Percentiles rank a stretch among this genome's conserved stretches.
Evolutionary conservation across 31 red algal species (phyloP).

Genomic region (Asparagopsis taxiformis): DNA sequence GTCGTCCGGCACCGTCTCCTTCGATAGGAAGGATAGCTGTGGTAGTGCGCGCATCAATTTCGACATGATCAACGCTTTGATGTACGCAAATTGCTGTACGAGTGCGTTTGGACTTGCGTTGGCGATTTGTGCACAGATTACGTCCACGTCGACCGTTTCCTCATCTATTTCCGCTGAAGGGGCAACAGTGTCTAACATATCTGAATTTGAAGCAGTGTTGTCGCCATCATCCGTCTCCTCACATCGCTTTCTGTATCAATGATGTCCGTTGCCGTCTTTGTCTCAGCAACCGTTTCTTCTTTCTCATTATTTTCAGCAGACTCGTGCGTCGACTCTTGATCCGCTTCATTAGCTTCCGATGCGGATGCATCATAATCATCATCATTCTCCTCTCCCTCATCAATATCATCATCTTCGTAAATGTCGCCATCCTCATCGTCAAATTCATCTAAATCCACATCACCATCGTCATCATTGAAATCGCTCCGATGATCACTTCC

Average conservation of each 20-base stretch:
- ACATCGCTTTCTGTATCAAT: too few species aligned
- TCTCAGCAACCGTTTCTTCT: too few species aligned
- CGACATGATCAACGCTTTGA: slow-evolving; percentile 8
- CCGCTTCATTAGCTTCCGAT: not conserved
- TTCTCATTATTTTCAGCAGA: not conserved
- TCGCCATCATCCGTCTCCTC: too few species aligned
- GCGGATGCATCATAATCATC: not conserved
- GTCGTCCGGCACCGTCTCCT: not conserved
- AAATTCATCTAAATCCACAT: not conserved
- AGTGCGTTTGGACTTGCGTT: slow-evolving; percentile 32
- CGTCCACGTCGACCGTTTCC: slow-evolving; percentile 37
- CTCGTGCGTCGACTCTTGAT: not conserved
- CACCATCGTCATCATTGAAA: slow-evolving; percentile 3
- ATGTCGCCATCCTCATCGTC: slow-evolving; percentile 20
- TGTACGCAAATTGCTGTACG: slow-evolving; percentile 5
- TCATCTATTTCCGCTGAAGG: not conserved
- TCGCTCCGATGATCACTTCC: slow-evolving; percentile 3
- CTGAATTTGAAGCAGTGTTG: too few species aligned
- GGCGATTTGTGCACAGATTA: slow-evolving; percentile 32
- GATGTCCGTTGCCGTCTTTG: too few species aligned
- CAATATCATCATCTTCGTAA: slow-evolving; percentile 2
- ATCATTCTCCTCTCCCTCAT: not conserved
- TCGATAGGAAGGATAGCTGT: not conserved
- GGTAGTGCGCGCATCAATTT: slow-evolving; percentile 29
- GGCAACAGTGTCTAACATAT: not conserved